Conservation (phyloP, 106 monocot species). For the Acorus gramineus region DNA sequence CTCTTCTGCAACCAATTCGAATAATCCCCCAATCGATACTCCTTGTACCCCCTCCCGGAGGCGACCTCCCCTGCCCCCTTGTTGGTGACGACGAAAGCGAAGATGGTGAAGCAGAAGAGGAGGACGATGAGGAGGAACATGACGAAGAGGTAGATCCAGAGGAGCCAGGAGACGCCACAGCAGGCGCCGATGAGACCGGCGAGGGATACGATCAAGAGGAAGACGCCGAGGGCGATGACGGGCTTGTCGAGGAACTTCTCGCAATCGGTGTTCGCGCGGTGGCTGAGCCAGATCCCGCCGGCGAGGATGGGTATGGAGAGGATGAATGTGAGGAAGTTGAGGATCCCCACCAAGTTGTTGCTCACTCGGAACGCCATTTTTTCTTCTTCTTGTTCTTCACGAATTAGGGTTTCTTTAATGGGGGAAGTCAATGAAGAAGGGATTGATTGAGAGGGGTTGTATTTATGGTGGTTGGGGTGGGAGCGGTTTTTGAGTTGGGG, state of each 20-base stretch:
- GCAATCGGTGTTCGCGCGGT: constrained; percentile 16
- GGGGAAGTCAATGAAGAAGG: too few relatives aligned
- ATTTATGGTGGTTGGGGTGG: too few relatives aligned
- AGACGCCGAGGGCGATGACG: constrained; percentile 17
- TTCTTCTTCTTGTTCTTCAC: not conserved
- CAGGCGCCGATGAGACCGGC: constrained; percentile 14
- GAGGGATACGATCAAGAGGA: constrained; percentile 27
- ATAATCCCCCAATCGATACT: constrained; percentile 56
- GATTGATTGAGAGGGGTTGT: too few relatives aligned
- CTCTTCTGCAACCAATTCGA: constrained; percentile 55
- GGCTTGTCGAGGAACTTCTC: constrained; percentile 26
- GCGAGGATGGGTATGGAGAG: constrained; percentile 21
- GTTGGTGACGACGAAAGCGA: constrained; percentile 59
- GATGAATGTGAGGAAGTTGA: constrained; percentile 22
- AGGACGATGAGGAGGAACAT: constrained; percentile 36
- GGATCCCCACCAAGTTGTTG: constrained; percentile 21
- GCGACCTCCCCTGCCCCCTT: constrained; percentile 38
- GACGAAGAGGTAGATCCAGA: constrained; percentile 40
- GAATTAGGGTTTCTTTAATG: too few relatives aligned
- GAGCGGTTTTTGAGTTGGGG: too few relatives aligned
- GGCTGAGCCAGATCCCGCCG: constrained; percentile 20
- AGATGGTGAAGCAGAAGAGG: constrained; percentile 35
- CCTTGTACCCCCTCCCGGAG: constrained; percentile 42
- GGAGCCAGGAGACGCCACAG: constrained; percentile 18
- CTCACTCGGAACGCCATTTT: not conserved